A percentile compares a stretch with the other conserved stretches of the same genome.
Conservation (phyloP, 305 asterid genomes). For the Petunia hybrid region DNA sequence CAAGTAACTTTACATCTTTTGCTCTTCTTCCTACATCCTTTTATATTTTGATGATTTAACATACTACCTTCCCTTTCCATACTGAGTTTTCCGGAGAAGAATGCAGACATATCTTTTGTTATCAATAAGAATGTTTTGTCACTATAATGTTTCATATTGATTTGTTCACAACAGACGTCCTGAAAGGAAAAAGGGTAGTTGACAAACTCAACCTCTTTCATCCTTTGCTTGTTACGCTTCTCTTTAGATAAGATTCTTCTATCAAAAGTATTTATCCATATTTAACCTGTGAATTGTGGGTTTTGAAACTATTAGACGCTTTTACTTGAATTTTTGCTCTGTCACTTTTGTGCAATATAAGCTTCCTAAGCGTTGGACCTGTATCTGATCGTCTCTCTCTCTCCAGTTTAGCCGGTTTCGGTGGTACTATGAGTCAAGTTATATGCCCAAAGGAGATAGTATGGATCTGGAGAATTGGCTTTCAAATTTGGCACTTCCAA, state of each 20-base stretch:
- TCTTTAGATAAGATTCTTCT: too few relatives aligned
- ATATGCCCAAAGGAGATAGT: background rate
- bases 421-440: background rate
- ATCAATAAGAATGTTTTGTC: too few relatives aligned
- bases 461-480: background rate
- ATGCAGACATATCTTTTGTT: too few relatives aligned
- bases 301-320: background rate
- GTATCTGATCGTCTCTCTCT: background rate
- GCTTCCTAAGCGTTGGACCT: background rate
- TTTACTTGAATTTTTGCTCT: background rate
- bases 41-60: background rate
- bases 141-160: too few relatives aligned
- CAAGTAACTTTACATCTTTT: background rate
- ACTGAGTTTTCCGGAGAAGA: too few relatives aligned
- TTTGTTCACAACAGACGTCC: too few relatives aligned
- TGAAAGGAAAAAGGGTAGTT: too few relatives aligned
- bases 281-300: background rate
- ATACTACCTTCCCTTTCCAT: background rate
- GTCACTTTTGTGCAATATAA: background rate
- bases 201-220: too few relatives aligned
- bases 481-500: background rate
- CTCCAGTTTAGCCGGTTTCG: background rate
- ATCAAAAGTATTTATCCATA: too few relatives aligned
- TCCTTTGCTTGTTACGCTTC: too few relatives aligned
- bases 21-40: background rate